Conservation (phyloP, 2,329 filamentous ascomycete species). For the Aureobasidium lini region DNA sequence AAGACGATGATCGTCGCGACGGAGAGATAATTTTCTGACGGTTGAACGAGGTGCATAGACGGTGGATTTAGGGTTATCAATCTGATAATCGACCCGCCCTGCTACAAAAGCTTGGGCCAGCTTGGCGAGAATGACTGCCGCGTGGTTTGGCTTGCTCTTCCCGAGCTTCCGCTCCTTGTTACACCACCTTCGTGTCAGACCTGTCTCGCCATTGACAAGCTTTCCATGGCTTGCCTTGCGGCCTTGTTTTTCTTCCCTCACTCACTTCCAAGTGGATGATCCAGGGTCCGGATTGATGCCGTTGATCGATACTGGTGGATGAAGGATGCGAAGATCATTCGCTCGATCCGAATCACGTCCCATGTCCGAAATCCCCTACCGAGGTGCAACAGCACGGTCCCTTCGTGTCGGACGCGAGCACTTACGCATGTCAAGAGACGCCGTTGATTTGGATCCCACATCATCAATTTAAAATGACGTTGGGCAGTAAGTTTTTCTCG, state of each 20-base stretch:
- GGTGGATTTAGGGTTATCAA: slow-evolving; percentile 12
- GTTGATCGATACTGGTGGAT: not conserved
- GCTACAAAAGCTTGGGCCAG: not conserved
- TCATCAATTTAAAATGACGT: slow-evolving; percentile 5
- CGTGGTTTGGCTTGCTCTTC: not conserved
- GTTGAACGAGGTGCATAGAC: slow-evolving; percentile 9
- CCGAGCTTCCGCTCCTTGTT: not conserved
- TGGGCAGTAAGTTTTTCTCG: not conserved
- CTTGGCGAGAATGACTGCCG: not conserved
- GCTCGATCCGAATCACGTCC: not conserved
- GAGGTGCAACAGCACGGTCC: not conserved
- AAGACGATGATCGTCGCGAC: not conserved
- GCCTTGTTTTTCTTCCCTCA: not conserved
- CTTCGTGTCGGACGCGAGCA: not conserved
- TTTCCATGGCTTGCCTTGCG: not conserved
- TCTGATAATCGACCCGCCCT: slow-evolving; percentile 11
- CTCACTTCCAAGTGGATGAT: not conserved
- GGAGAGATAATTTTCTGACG: not conserved
- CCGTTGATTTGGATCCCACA: not conserved
- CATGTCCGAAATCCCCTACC: not conserved
- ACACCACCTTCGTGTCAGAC: not conserved
- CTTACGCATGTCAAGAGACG: not conserved
- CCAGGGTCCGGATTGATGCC: not conserved
- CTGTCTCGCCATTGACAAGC: slow-evolving; percentile 2
- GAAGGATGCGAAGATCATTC: not conserved